A percentile compares a stretch with the other conserved stretches of the same genome.
Conservation (phyloP, 495 filamentous ascomycete species). For the Thozetella sp. region DNA sequence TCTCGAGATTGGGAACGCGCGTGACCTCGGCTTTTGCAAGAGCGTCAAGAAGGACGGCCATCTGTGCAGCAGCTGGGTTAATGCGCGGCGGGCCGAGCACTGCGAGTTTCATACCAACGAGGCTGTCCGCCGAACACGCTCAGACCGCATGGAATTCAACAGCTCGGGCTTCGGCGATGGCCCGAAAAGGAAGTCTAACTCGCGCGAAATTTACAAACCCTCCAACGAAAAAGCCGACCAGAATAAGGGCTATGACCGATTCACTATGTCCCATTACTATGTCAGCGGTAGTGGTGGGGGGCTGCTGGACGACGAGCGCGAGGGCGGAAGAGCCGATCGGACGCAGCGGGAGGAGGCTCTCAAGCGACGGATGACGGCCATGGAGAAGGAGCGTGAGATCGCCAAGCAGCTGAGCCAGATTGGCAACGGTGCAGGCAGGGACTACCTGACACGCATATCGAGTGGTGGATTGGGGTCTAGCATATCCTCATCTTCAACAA, state of each 20-base stretch:
- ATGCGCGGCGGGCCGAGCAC: slow-evolving; percentile 82
- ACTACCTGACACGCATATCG: slow-evolving; percentile 65
- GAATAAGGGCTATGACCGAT: slow-evolving; percentile 54
- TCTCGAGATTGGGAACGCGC: slow-evolving; percentile 82
- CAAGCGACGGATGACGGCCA: slow-evolving; percentile 66
- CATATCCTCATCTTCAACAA: slow-evolving; percentile 10
- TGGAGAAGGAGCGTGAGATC: slow-evolving; percentile 82
- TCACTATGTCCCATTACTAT: slow-evolving; percentile 60
- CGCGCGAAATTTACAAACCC: slow-evolving; percentile 9
- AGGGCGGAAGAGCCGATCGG: slow-evolving; percentile 50
- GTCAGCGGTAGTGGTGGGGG: slow-evolving; percentile 54
- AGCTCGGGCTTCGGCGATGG: slow-evolving; percentile 49
- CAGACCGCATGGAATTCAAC: slow-evolving; percentile 81
- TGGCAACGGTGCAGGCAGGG: slow-evolving; percentile 70
- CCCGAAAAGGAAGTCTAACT: slow-evolving; percentile 40
- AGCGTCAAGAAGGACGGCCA: slow-evolving; percentile 80
- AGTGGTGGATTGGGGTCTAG: slow-evolving; percentile 8
- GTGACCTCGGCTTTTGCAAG: slow-evolving; percentile 91
- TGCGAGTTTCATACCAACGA: slow-evolving; percentile 92
- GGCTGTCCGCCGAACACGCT: slow-evolving; percentile 69
- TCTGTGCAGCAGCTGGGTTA: slow-evolving; percentile 81
- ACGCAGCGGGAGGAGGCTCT: slow-evolving; percentile 66
- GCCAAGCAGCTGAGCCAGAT: slow-evolving; percentile 64
- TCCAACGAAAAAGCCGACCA: slow-evolving; percentile 20
- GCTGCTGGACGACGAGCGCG: slow-evolving; percentile 69